Evolutionary conservation across 1,284 basidiomycete species (phyloP).

Genomic region (Sporisorium reilianum): DNA sequence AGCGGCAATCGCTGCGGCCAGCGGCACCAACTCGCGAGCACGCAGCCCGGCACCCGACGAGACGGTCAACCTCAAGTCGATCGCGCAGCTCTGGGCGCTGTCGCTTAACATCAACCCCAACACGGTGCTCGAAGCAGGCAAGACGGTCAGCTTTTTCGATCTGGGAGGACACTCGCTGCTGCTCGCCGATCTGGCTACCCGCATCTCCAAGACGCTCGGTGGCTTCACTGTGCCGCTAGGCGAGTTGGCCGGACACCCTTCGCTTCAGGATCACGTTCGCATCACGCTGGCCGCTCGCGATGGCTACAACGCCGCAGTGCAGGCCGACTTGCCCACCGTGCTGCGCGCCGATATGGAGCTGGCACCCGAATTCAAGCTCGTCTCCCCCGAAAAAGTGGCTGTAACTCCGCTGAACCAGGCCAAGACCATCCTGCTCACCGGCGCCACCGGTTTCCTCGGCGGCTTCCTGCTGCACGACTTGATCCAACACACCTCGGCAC

Average conservation of each 20-base stretch:
- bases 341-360: constrained; percentile 60
- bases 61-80: constrained; percentile 57
- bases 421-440: constrained; percentile 66
- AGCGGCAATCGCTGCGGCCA: constrained; percentile 47
- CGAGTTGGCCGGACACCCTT: constrained; percentile 59
- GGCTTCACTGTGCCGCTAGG: constrained; percentile 65
- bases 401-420: constrained; percentile 53
- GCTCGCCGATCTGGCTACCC: constrained; percentile 63
- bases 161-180: constrained; percentile 67
- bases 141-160: constrained; percentile 63
- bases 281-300: constrained; percentile 60
- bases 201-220: constrained; percentile 61
- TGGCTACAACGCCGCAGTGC: constrained; percentile 64
- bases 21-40: constrained; percentile 43
- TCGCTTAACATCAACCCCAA: constrained; percentile 61
- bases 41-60: constrained; percentile 46
- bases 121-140: constrained; percentile 51
- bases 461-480: constrained; percentile 66
- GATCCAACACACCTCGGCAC: constrained; percentile 62
- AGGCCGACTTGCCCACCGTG: constrained; percentile 68
- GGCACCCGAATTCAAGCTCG: constrained; percentile 59
- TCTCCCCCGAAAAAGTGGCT: constrained; percentile 17
- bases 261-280: constrained; percentile 63
- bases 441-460: constrained; percentile 69
- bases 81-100: constrained; percentile 63